Evolutionary conservation across 2,329 filamentous ascomycete genomes (phyloP).

Genomic region (Akanthomyces dipterigenus): DNA sequence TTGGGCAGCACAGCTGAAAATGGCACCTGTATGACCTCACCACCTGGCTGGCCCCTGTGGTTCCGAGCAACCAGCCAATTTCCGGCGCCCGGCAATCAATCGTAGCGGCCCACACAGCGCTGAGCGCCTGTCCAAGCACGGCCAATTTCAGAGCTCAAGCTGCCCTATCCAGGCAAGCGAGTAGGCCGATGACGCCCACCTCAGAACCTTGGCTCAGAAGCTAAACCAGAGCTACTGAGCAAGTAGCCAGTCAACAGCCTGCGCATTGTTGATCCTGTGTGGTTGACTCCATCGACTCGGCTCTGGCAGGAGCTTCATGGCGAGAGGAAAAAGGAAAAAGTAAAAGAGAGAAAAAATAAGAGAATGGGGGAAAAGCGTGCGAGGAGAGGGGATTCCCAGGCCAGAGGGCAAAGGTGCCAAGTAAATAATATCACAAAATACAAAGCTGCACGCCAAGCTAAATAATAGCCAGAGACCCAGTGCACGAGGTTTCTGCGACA

Average conservation of each 20-base stretch:
- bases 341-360: no score
- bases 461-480: background rate
- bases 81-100: slow-evolving; percentile 9
- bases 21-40: slow-evolving; percentile 9
- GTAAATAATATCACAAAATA: no score
- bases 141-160: background rate
- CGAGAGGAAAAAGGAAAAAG: no score
- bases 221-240: slow-evolving; percentile 1
- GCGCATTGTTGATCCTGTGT: slow-evolving; percentile 3
- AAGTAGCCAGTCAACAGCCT: slow-evolving; percentile 4
- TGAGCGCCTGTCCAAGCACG: background rate
- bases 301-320: background rate
- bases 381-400: background rate
- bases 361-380: background rate
- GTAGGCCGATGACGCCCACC: slow-evolving; percentile 1
- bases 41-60: background rate
- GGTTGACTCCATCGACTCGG: background rate
- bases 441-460: slow-evolving; percentile 3
- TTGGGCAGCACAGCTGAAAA: slow-evolving; percentile 4
- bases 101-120: slow-evolving; percentile 1
- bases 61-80: slow-evolving; percentile 5
- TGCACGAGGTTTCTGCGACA: background rate
- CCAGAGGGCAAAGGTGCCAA: background rate
- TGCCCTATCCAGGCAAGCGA: background rate
- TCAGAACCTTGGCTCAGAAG: background rate